These are phyloP conservation scores for Boletus sp. DNA, from an alignment of 768 basidiomycete genomes.

Conservation along the genomic window DNA sequence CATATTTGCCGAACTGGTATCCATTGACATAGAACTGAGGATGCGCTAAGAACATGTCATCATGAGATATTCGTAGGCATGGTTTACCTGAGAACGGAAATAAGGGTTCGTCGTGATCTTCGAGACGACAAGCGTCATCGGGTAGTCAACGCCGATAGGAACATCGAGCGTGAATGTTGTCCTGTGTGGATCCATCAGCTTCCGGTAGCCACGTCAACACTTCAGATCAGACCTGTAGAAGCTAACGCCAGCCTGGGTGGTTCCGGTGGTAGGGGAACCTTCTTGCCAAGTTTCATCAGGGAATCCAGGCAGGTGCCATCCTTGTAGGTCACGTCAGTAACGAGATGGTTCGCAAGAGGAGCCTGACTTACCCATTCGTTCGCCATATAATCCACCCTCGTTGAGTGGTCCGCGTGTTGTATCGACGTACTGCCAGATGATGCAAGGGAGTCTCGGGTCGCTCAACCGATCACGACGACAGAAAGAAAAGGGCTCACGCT, in stretches of 20 bases:
- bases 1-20: constrained; percentile 27
- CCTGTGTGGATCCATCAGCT: constrained; percentile 10
- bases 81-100: constrained; percentile 36
- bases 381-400: constrained; percentile 56
- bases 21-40: constrained; percentile 26
- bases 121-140: constrained; percentile 42
- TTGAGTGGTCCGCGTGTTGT: constrained; percentile 52
- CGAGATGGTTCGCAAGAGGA: background rate
- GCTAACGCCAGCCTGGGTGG: constrained; percentile 41
- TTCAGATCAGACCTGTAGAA: constrained; percentile 40
- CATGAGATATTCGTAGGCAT: background rate
- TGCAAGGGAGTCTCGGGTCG: background rate
- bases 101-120: constrained; percentile 43
- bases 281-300: constrained; percentile 44
- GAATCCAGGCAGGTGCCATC: constrained; percentile 60
- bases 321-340: constrained; percentile 9
- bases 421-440: constrained; percentile 41
- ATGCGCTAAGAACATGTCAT: background rate
- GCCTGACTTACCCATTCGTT: constrained; percentile 39
- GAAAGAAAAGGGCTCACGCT: constrained; percentile 26
- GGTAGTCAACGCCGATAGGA: constrained; percentile 46
- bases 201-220: background rate
- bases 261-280: constrained; percentile 41
- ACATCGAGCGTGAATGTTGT: constrained; percentile 41
- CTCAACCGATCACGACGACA: background rate